Evolutionary conservation across 1,139 yeast species (phyloP).

Genomic region (Suhomyces choctaworum): DNA sequence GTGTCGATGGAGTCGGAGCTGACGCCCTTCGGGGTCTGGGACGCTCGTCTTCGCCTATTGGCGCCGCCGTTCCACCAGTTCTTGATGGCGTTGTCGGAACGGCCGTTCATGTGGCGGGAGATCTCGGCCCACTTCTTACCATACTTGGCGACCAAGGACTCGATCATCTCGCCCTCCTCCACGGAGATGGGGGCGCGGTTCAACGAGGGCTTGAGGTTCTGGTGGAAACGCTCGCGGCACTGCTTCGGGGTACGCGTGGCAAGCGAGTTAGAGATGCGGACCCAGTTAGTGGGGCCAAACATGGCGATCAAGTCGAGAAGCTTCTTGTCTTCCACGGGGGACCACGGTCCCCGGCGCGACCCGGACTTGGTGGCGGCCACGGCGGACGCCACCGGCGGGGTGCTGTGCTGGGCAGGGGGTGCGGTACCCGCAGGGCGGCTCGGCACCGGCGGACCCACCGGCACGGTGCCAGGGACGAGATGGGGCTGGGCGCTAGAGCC

Average conservation of each 20-base stretch:
- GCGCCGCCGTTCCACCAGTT: slow-evolving; percentile 98
- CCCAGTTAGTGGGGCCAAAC: slow-evolving; percentile 92
- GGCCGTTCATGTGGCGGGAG: slow-evolving; percentile 81
- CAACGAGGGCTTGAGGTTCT: slow-evolving; percentile 81
- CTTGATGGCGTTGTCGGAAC: slow-evolving; percentile 88
- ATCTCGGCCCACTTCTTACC: slow-evolving; percentile 97
- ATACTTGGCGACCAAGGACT: slow-evolving; percentile 70
- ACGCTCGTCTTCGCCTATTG: slow-evolving; percentile 66
- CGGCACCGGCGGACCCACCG: not conserved
- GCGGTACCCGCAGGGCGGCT: not conserved
- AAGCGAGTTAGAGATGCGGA: slow-evolving; percentile 70
- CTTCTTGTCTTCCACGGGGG: slow-evolving; percentile 77
- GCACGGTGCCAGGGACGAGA: not conserved
- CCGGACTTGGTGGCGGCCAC: slow-evolving; percentile 4
- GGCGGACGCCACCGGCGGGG: slow-evolving; percentile 1
- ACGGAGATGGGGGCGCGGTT: slow-evolving; percentile 80
- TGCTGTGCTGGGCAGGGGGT: not conserved
- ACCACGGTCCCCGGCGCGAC: slow-evolving; percentile 77
- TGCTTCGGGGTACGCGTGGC: slow-evolving; percentile 87
- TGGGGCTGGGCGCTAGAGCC: not conserved
- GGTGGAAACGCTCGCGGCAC: slow-evolving; percentile 90
- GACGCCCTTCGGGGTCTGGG: slow-evolving; percentile 4
- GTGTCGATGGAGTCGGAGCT: not conserved
- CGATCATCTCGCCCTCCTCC: slow-evolving; percentile 83
- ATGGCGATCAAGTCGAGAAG: slow-evolving; percentile 67